These are phyloP conservation scores for Plasmodium vivax DNA, from an alignment of 169 alveolate genomes.

Conservation along the genomic window DNA sequence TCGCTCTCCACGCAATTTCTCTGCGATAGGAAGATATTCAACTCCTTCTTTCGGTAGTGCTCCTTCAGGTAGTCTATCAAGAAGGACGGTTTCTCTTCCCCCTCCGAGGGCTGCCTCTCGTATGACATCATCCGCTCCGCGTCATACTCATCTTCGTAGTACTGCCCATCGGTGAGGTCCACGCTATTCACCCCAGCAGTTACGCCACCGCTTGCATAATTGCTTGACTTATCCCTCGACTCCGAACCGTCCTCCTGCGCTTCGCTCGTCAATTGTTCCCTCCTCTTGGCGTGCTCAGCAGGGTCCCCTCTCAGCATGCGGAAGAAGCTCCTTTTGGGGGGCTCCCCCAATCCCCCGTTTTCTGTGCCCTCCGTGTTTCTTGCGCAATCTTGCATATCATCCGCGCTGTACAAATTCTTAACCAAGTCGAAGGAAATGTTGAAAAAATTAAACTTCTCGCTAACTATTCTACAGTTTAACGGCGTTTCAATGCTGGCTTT, in stretches of 20 bases:
- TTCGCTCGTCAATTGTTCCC: not conserved
- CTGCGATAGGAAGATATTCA: not conserved
- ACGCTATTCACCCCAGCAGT: not conserved
- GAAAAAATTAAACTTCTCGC: conserved; percentile 34
- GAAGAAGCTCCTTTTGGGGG: not conserved
- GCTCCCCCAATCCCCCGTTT: not conserved
- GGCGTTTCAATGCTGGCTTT: conserved; percentile 71
- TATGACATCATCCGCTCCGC: not conserved
- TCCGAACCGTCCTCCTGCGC: not conserved
- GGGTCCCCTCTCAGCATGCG: not conserved
- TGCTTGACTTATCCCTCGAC: not conserved
- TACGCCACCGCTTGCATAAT: not conserved
- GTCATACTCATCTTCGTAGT: not conserved
- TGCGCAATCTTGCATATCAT: not conserved
- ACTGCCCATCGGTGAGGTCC: not conserved
- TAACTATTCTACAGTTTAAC: conserved; percentile 56
- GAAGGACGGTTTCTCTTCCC: conserved; percentile 5
- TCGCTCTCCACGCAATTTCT: conserved; percentile 39
- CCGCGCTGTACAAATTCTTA: conserved; percentile 25
- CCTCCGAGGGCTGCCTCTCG: conserved; percentile 15
- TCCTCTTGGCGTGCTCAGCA: not conserved
- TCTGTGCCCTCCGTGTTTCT: not conserved
- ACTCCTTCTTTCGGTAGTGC: conserved; percentile 23
- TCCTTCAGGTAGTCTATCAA: conserved; percentile 39
- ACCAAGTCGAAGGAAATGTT: conserved; percentile 68